Evolutionary conservation across 148 eudicot genomes (phyloP), one percentile per base, ranked within the genome.

Genomic region (Rhododendron kiyosumense): DNA sequence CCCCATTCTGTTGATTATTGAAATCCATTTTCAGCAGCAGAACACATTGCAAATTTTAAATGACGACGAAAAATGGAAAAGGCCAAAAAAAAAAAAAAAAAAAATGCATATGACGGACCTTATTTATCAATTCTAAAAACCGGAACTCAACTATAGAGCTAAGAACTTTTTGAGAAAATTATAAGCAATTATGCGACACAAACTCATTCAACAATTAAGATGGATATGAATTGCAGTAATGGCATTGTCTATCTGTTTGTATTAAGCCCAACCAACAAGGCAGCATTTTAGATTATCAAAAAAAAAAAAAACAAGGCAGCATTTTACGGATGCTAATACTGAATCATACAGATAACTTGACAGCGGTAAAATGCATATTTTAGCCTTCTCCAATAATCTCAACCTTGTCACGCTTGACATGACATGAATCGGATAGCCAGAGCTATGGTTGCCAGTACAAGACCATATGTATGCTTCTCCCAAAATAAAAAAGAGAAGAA

Each of bases 1-100:
- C 82, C 24, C 82, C 82, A 51, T 51, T 80, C 48, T 26, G 63
- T 51, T 80, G 82, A 80, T 79, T 28, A 51, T 48, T 79, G 63
- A 30, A 48, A 26, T 79, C 36, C 61, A 49, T 28, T 79, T 18
- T 51, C 48, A 51, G 36, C 32, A 3, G 30, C 15, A 51, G 63
- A 51, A 59, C 41, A 51, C n/a, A 30, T 28, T 28, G 82, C 38
- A 80, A 51, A 51, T 80, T 80, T 80, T 71, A 13, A 30, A 30
- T 8, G 5, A 26, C 32, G 51, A 13, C 8, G 15, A 26, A 5
- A 26, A 14, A 2, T 41, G 30, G 2, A 41, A 51, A 71, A 12
- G 2, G 20, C 2, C 48, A 18, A 18, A 38, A 13, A 36, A 6
- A 5, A 38, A 5, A 38, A 34, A n/a, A 1, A 76, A 36, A 78